Percentiles rank a stretch among this genome's conserved stretches.
Evolutionary conservation across 495 filamentous ascomycete genomes (phyloP).

Genomic region (Cairneyella variabilis): DNA sequence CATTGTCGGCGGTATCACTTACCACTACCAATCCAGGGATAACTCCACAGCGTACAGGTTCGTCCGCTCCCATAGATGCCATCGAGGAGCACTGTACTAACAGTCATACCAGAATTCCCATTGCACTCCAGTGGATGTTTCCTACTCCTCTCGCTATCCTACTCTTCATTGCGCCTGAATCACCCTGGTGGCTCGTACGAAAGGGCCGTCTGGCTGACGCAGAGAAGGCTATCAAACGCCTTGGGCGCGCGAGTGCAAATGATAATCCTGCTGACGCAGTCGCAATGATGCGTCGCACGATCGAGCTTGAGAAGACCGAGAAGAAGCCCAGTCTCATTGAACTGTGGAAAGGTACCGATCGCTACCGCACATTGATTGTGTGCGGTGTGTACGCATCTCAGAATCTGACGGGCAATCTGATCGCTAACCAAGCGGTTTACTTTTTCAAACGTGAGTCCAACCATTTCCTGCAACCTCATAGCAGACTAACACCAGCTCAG

Average conservation of each 20-base stretch:
- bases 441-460: constrained; percentile 51
- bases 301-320: constrained; percentile 55
- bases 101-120: constrained; percentile 48
- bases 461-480: constrained; percentile 25
- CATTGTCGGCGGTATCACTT: constrained; percentile 56
- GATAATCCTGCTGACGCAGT: constrained; percentile 31
- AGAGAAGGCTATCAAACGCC: constrained; percentile 42
- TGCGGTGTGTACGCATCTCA: constrained; percentile 47
- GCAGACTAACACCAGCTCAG: constrained; percentile 36
- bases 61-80: constrained; percentile 30
- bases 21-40: constrained; percentile 7
- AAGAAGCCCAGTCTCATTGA: constrained; percentile 47
- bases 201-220: constrained; percentile 49
- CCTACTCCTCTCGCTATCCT: constrained; percentile 43
- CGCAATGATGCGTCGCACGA: constrained; percentile 58
- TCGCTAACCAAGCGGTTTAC: constrained; percentile 56
- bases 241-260: constrained; percentile 39
- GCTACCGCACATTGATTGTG: constrained; percentile 52
- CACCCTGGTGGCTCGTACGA: constrained; percentile 55
- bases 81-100: constrained; percentile 22
- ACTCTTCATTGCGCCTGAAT: constrained; percentile 41
- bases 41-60: constrained; percentile 11
- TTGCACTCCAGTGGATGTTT: constrained; percentile 54
- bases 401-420: constrained; percentile 43
- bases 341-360: constrained; percentile 49